Base-by-base conservation (phyloP, 139 green algal genomes). In the Ulvella scutata region DNA sequence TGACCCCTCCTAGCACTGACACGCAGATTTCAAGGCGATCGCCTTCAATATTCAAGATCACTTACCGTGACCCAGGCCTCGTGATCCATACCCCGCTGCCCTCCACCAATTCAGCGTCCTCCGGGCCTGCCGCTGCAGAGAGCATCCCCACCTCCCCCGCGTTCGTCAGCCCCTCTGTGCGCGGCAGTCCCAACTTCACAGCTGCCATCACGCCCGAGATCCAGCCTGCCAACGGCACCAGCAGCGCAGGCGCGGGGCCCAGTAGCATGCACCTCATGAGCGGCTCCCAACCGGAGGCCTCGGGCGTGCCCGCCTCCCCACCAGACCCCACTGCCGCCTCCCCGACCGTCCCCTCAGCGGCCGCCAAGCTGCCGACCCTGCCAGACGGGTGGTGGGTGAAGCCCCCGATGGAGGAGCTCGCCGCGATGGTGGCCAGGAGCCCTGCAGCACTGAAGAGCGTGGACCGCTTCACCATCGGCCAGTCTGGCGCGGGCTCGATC, bases 11-110 rank as follows among this genome's bases (percentile, higher is more conserved):
- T 7, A 67, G n/a, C 51, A 67, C 6, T 67, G 51, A 67, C 13
- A 67, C 51, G 6, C 51, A 67, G 51, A n/a, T 67, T n/a, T n/a
- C 51, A 23, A 36, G n/a, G 9, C 51, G 51, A 34, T 67, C 51
- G 51, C 51, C 51, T 9, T 67, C 51, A n/a, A 67, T 67, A n/a
- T 67, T 67, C 20, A 67, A 67, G 51, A 67, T 67, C 20, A 36
- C 51, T 6, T 67, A 67, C 51, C 51, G 51, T 1, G 51, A 67
- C 51, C 51, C 51, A 34, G 51, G 51, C 51, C 51, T 67, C 1
- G 17, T 67, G 6, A 67, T 67, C 51, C 31, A 67, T 29, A 26
- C n/a, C 51, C 51, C 51, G 9, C 51, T 67, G 51, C 51, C 51
- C 51, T 36, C n/a, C 51, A 67, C 51, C 7, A 26, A n/a, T 10